Conservation (phyloP, 1,284 basidiomycete species). For the Ustilago trichophora region DNA sequence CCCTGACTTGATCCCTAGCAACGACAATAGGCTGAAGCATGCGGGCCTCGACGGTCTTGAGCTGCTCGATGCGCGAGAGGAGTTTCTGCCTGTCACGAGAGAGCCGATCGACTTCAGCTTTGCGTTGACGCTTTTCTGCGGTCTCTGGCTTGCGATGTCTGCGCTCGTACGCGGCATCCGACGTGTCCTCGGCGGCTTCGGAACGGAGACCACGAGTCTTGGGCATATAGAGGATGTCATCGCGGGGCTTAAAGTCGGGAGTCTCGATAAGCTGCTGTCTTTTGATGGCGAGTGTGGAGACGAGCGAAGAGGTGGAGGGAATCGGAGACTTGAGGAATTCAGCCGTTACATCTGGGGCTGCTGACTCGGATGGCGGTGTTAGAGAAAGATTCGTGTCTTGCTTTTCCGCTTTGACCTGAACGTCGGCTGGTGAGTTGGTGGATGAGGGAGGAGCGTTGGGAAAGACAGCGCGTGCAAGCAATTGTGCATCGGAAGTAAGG, state of each 20-base stretch:
- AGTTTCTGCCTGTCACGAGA: conserved; percentile 90
- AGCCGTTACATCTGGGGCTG: neutral
- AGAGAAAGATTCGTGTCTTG: conserved; percentile 1
- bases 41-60: conserved; percentile 75
- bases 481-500: conserved; percentile 18
- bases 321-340: neutral
- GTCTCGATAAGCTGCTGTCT: conserved; percentile 55
- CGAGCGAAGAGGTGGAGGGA: conserved; percentile 7
- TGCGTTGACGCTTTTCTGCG: conserved; percentile 82
- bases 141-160: conserved; percentile 85
- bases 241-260: conserved; percentile 51
- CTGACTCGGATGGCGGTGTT: conserved; percentile 1
- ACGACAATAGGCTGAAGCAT: conserved; percentile 49
- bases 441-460: neutral
- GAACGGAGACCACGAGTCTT: conserved; percentile 51
- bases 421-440: neutral
- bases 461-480: conserved; percentile 14
- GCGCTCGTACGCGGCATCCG: conserved; percentile 83
- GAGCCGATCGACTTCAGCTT: conserved; percentile 88
- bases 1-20: conserved; percentile 43
- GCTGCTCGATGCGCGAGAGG: conserved; percentile 83
- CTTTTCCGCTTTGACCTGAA: conserved; percentile 6
- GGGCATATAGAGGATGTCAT: conserved; percentile 52
- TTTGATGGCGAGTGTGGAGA: conserved; percentile 36
- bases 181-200: conserved; percentile 73